Base-by-base conservation (phyloP, 2,329 filamentous ascomycete genomes). In the Cercospora nicotianae region DNA sequence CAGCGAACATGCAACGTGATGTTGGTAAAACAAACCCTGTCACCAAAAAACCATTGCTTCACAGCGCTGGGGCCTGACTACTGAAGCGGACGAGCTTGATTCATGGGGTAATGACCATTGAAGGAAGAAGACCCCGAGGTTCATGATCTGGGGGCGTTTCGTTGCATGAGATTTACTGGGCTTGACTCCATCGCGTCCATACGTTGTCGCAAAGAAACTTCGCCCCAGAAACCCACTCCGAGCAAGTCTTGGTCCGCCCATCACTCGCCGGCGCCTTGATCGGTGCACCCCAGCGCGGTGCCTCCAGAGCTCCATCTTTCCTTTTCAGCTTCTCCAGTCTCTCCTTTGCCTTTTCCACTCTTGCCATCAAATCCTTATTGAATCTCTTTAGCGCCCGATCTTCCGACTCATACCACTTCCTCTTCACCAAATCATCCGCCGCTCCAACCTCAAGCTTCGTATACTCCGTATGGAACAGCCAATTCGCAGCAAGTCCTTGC, bases 391-490 rank as follows among this genome's bases (percentile, higher is more conserved):
- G 31, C n/a, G 63, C 63, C 23, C 20, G 33, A 45, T 65, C 63
- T 20, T 65, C 28, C 5, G 63, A 65, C 26, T 65, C 63, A 31
- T 65, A 65, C 63, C 63, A 65, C 51, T 45, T 65, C 3, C 63
- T 51, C 36, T 65, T 59, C 31, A 65, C 31, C 16, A 65, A 13
- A 33, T 65, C 55, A 18, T 59, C 18, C 12, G 55, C 26, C 7
- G 51, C 31, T 28, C 20, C 53, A 23, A 45, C 23, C 26, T 65
- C 53, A 5, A 65, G 36, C 26, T 48, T 65, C 20, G 63, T 65
- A 23, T 60, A 65, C 28, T 65, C 20, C 8, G 55, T 65, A 23
- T 60, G 53, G 9, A 65, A 31, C n/a, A 65, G 63, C 63, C 63
- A 65, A 45, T 59, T 48, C 26, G 53, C 57, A 7, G 63, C 53